phyloP scores from a whole-genome alignment of 1,284 basidiomycete genomes.

The Pascua guehoae region DNA sequence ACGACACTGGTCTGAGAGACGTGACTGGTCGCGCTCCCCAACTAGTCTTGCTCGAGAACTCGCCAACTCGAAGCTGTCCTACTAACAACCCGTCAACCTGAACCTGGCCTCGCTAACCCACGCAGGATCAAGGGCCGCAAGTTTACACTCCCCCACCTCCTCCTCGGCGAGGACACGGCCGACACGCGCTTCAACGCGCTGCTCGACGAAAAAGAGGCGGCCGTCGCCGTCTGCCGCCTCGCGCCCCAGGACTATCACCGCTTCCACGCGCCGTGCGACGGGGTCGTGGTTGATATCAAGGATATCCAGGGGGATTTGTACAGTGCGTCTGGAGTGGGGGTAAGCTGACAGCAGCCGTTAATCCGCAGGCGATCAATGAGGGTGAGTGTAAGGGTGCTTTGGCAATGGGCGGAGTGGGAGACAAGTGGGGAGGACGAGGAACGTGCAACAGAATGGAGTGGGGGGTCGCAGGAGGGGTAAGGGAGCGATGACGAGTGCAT shows the following conservation, averaged over 20 bases:
- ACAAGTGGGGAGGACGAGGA: no score
- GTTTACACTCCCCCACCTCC: slow-evolving; percentile 64
- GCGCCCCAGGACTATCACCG: slow-evolving; percentile 82
- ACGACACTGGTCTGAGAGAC: no score
- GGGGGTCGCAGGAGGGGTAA: no score
- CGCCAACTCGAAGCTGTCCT: neutral
- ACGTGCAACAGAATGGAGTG: no score
- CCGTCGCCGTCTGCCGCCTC: slow-evolving; percentile 53
- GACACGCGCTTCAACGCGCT: slow-evolving; percentile 53
- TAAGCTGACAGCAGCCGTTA: slow-evolving; percentile 31
- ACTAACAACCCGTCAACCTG: no score
- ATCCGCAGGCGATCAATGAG: slow-evolving; percentile 75
- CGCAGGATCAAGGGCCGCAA: slow-evolving; percentile 68
- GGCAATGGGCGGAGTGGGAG: slow-evolving; percentile 5
- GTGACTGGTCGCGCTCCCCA: no score
- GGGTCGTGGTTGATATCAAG: slow-evolving; percentile 55
- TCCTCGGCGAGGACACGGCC: slow-evolving; percentile 54
- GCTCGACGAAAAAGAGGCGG: neutral
- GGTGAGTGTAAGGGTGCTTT: slow-evolving; percentile 17
- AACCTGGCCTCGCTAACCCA: no score
- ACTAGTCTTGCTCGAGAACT: neutral
- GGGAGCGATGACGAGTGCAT: no score
- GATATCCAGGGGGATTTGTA: slow-evolving; percentile 49
- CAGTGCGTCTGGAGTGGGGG: slow-evolving; percentile 25
- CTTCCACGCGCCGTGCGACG: slow-evolving; percentile 74